A percentile compares a stretch with the other conserved stretches of the same genome.
These are phyloP conservation scores for Lodderomyces metapsilosis DNA, from an alignment of 1,139 yeast species.

Conservation along the genomic window DNA sequence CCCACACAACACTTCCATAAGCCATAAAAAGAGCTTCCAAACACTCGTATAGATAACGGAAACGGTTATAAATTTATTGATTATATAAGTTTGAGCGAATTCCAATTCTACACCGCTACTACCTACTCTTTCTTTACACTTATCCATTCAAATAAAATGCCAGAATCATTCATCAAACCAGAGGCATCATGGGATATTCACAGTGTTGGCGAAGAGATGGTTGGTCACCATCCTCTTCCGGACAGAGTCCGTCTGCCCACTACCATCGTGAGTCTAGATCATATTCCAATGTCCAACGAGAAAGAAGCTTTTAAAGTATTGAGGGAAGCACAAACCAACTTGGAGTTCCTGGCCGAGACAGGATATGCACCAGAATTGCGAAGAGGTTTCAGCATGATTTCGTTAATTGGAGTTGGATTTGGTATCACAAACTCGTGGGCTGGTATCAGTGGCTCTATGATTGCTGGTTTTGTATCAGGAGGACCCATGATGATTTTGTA, in stretches of 20 bases:
- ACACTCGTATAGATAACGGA: too few relatives aligned
- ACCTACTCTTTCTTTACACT: too few relatives aligned
- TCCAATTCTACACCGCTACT: too few relatives aligned
- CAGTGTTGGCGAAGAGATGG: conserved; percentile 21
- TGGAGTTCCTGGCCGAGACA: conserved; percentile 31
- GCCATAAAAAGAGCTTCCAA: too few relatives aligned
- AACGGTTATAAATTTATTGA: too few relatives aligned
- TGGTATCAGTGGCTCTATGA: conserved; percentile 37
- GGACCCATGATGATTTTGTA: conserved; percentile 67
- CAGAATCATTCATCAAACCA: conserved; percentile 1
- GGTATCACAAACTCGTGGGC: conserved; percentile 50
- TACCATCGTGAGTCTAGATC: conserved; percentile 12
- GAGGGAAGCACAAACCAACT: conserved; percentile 32
- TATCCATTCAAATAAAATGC: too few relatives aligned
- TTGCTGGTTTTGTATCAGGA: conserved; percentile 60
- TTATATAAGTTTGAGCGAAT: too few relatives aligned
- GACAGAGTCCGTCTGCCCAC: conserved; percentile 6
- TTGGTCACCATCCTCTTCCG: conserved; percentile 18
- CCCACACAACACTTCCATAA: too few relatives aligned
- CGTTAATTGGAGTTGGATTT: conserved; percentile 56
- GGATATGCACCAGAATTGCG: conserved; percentile 42
- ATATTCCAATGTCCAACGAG: conserved; percentile 11
- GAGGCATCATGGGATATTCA: conserved; percentile 11
- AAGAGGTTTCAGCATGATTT: conserved; percentile 49
- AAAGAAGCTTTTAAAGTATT: conserved; percentile 19